These are phyloP conservation scores for Mariannaea sp. DNA, from an alignment of 2,329 filamentous ascomycete species.

Conservation along the genomic window DNA sequence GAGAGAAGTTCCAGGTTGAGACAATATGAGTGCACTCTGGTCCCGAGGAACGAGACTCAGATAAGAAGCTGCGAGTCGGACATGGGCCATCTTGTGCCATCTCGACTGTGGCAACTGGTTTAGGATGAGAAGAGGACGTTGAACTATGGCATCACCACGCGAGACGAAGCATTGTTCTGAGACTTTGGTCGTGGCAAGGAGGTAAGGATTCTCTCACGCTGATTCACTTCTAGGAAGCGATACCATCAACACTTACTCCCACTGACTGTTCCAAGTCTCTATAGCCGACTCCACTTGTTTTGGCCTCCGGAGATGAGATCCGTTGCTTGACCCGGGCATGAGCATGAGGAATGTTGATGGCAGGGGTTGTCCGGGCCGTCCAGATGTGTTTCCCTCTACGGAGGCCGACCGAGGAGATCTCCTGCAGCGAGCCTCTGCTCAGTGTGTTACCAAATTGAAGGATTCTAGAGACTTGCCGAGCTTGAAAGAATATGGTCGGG, in stretches of 20 bases:
- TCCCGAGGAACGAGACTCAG: conserved; percentile 12
- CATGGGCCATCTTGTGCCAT: conserved; percentile 16
- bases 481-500: not conserved
- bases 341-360: not conserved
- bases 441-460: not conserved
- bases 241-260: not conserved
- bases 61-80: conserved; percentile 14
- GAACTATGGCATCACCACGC: conserved; percentile 17
- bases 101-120: not conserved
- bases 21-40: not conserved
- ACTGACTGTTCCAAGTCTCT: not conserved
- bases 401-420: not conserved
- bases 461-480: not conserved
- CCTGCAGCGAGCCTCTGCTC: not conserved
- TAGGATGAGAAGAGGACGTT: conserved; percentile 17
- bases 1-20: not conserved
- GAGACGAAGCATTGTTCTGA: conserved; percentile 12
- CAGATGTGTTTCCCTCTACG: not conserved
- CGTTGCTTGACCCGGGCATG: not conserved
- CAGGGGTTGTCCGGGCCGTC: not conserved
- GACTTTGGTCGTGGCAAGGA: conserved; percentile 15
- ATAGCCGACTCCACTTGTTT: not conserved
- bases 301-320: conserved; percentile 6
- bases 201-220: not conserved
- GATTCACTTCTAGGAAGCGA: not conserved